Evolutionary conservation across 345 rosid genomes (phyloP).

Genomic region (Eucalyptus tenuipes): DNA sequence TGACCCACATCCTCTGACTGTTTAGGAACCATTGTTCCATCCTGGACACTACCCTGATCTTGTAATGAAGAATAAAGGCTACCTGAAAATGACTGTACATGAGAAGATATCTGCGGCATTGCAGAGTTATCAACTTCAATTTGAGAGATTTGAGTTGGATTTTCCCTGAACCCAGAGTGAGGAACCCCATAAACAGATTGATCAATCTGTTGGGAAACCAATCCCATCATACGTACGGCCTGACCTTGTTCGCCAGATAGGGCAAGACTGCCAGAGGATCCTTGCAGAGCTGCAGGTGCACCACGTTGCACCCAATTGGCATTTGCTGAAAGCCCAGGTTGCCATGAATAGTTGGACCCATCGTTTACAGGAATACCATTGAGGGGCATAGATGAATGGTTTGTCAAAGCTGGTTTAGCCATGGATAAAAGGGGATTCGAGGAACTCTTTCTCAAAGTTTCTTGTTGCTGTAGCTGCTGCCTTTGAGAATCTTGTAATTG

Average conservation of each 20-base stretch:
- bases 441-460: constrained; percentile 33
- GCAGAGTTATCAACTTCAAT: constrained; percentile 1
- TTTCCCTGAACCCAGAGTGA: constrained; percentile 31
- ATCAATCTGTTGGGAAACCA: constrained; percentile 38
- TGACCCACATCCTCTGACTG: constrained; percentile 29
- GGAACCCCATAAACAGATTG: constrained; percentile 42
- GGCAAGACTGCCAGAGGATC: constrained; percentile 15
- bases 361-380: constrained; percentile 50
- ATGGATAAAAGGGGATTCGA: constrained; percentile 23
- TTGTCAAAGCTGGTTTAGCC: constrained; percentile 23
- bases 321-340: not conserved
- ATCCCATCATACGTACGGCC: constrained; percentile 18
- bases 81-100: not conserved
- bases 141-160: constrained; percentile 19
- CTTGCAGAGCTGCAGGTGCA: constrained; percentile 28
- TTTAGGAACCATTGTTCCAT: constrained; percentile 22
- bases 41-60: not conserved
- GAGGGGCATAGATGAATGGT: constrained; percentile 21
- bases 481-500: constrained; percentile 66
- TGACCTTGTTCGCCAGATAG: constrained; percentile 29
- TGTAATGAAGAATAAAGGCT: not conserved
- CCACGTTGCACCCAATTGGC: constrained; percentile 36
- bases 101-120: not conserved
- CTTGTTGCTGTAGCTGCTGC: constrained; percentile 46
- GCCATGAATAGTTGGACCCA: constrained; percentile 23